phyloP scores from a whole-genome alignment of 2,329 filamentous ascomycete species.

The Exophiala sp. region DNA sequence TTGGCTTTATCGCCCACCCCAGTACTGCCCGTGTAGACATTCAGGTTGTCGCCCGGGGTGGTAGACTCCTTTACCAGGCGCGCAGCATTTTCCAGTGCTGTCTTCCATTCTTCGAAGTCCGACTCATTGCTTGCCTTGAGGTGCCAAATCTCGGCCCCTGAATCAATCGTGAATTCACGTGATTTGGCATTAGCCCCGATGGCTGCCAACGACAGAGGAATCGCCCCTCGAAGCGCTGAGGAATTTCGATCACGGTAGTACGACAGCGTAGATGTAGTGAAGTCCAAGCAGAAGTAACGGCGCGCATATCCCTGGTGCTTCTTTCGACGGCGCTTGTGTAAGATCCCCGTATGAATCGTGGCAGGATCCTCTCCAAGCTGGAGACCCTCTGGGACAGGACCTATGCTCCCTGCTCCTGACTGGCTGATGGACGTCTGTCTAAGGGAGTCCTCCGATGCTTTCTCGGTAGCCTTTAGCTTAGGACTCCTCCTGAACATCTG shows the following conservation, averaged over 20 bases:
- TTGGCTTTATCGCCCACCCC: conserved; percentile 29
- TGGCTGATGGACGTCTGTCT: conserved; percentile 33
- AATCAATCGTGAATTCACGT: conserved; percentile 92
- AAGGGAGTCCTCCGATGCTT: conserved; percentile 49
- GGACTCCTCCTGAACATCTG: conserved; percentile 34
- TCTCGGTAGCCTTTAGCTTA: conserved; percentile 37
- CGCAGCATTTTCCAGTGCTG: conserved; percentile 76
- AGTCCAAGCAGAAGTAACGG: conserved; percentile 93
- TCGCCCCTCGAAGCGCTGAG: conserved; percentile 82
- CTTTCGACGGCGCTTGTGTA: conserved; percentile 88
- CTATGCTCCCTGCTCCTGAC: conserved; percentile 9
- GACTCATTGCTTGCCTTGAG: conserved; percentile 72
- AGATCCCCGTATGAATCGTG: conserved; percentile 72
- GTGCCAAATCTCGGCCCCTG: conserved; percentile 95
- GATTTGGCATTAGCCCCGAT: conserved; percentile 83
- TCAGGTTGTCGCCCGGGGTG: conserved; percentile 31
- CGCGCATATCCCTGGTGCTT: conserved; percentile 88
- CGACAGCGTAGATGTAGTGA: conserved; percentile 85
- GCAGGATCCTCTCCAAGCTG: conserved; percentile 14
- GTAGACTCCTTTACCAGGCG: conserved; percentile 40
- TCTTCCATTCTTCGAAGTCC: conserved; percentile 84
- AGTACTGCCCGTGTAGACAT: conserved; percentile 31
- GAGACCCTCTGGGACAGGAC: conserved; percentile 9
- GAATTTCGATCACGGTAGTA: conserved; percentile 96
- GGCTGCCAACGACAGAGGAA: conserved; percentile 83